Evolutionary conservation across 805 yeast species (phyloP).

Genomic region (Sugiyamaella lignohabitans): DNA sequence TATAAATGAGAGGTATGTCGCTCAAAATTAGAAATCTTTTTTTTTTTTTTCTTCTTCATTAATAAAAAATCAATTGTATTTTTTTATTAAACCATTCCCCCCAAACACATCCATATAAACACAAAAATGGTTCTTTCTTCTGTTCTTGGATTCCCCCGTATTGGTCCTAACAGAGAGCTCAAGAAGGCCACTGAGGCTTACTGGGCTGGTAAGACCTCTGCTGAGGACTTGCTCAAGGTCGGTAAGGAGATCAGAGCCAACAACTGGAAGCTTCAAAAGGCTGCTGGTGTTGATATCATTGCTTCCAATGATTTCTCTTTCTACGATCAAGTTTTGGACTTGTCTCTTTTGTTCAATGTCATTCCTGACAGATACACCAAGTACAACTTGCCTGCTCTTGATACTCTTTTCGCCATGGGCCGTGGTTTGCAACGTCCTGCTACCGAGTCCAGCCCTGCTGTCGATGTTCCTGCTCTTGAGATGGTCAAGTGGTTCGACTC

Average conservation of each 20-base stretch:
- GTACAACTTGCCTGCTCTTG: conserved; percentile 80
- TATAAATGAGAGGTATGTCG: too few species aligned
- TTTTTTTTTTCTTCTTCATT: not conserved
- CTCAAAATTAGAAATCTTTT: too few species aligned
- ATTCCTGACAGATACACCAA: conserved; percentile 96
- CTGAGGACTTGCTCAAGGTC: conserved; percentile 79
- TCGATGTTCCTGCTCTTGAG: conserved; percentile 95
- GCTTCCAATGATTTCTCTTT: conserved; percentile 97
- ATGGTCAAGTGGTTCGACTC: conserved; percentile 99
- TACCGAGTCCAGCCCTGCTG: conserved; percentile 77
- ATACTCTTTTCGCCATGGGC: conserved; percentile 97
- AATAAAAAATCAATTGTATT: not conserved
- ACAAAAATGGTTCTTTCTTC: conserved; percentile 83
- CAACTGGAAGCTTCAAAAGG: conserved; percentile 98
- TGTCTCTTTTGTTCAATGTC: conserved; percentile 87
- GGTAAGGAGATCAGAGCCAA: conserved; percentile 92
- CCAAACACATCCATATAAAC: not conserved
- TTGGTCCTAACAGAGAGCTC: conserved; percentile 98
- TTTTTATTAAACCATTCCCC: not conserved
- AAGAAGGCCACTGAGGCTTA: conserved; percentile 98
- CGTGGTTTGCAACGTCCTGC: conserved; percentile 99
- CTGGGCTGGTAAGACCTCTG: conserved; percentile 92
- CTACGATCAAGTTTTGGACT: conserved; percentile 95
- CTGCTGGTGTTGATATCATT: conserved; percentile 93
- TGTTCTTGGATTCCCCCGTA: conserved; percentile 99